Conservation (phyloP, 495 filamentous ascomycete genomes). For the Penicillium cataractarum region DNA sequence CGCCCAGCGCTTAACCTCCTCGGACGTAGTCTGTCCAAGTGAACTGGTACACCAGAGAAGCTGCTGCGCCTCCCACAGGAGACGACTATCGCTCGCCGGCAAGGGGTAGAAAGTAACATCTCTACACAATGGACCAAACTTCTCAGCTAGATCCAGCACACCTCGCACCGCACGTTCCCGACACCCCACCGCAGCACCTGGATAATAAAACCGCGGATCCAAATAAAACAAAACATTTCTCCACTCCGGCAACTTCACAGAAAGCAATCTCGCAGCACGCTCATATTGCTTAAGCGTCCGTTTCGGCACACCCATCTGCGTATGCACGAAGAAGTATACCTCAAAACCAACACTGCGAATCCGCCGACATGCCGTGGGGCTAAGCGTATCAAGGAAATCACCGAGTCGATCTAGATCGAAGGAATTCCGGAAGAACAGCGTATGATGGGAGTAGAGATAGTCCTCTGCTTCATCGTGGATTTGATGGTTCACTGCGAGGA, state of each 20-base stretch:
- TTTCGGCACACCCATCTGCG: slow-evolving; percentile 41
- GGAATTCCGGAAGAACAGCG: slow-evolving; percentile 47
- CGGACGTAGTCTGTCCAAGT: slow-evolving; percentile 10
- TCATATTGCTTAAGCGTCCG: slow-evolving; percentile 40
- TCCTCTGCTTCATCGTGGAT: slow-evolving; percentile 49
- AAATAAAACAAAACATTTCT: slow-evolving; percentile 38
- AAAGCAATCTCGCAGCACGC: slow-evolving; percentile 28
- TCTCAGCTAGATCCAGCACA: slow-evolving; percentile 36
- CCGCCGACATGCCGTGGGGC: slow-evolving; percentile 33
- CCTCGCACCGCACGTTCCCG: slow-evolving; percentile 36
- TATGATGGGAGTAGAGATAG: slow-evolving; percentile 43
- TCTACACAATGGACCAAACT: slow-evolving; percentile 31
- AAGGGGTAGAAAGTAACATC: slow-evolving; percentile 39
- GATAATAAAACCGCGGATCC: slow-evolving; percentile 45
- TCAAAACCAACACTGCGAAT: slow-evolving; percentile 49
- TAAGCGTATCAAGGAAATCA: slow-evolving; percentile 43
- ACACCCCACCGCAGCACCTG: slow-evolving; percentile 32
- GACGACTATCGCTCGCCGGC: slow-evolving; percentile 29
- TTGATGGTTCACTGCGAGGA: slow-evolving; percentile 42
- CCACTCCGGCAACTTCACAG: slow-evolving; percentile 34
- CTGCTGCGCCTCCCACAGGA: slow-evolving; percentile 34
- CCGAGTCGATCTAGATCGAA: slow-evolving; percentile 43
- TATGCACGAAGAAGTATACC: slow-evolving; percentile 47
- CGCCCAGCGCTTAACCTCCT: neutral
- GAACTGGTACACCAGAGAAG: slow-evolving; percentile 26